Percentiles rank a stretch among this genome's conserved stretches.
phyloP scores from a whole-genome alignment of 768 basidiomycete genomes.

The Trametes villosa region DNA sequence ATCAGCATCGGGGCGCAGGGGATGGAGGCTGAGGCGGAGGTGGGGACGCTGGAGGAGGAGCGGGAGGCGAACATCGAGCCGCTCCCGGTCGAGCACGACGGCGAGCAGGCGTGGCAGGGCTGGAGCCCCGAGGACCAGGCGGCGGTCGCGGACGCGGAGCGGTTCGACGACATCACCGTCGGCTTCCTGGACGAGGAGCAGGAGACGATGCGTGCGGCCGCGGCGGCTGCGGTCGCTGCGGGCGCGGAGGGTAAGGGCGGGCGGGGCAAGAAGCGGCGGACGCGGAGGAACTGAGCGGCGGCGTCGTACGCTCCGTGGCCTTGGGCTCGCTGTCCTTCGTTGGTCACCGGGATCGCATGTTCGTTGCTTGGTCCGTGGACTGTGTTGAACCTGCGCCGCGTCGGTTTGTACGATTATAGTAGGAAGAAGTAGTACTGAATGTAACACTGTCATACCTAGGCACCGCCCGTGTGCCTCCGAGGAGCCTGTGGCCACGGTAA shows the following conservation, averaged over 20 bases:
- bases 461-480: background rate
- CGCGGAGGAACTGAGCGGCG: slow-evolving; percentile 1
- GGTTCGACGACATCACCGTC: slow-evolving; percentile 42
- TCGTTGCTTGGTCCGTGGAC: background rate
- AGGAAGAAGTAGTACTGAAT: slow-evolving; percentile 10
- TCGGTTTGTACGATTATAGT: slow-evolving; percentile 8
- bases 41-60: slow-evolving; percentile 45
- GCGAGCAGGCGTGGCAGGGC: slow-evolving; percentile 30
- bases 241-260: slow-evolving; percentile 6
- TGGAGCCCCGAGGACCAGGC: slow-evolving; percentile 38
- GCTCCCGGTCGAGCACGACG: slow-evolving; percentile 29
- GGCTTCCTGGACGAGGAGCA: slow-evolving; percentile 43
- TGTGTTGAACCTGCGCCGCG: background rate
- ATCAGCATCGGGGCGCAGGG: slow-evolving; percentile 19
- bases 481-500: too few species aligned
- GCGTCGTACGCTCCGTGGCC: too few species aligned
- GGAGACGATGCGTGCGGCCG: slow-evolving; percentile 15
- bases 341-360: too few species aligned
- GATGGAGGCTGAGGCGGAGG: slow-evolving; percentile 39
- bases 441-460: slow-evolving; percentile 1
- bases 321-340: too few species aligned
- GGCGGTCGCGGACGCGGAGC: slow-evolving; percentile 40
- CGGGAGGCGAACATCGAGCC: slow-evolving; percentile 43
- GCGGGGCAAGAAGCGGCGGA: slow-evolving; percentile 13
- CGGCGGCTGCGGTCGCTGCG: too few species aligned